Evolutionary conservation across 768 basidiomycete species (phyloP), one percentile per base, ranked within the genome.

Genomic region (Clitopilus passeckerianus): DNA sequence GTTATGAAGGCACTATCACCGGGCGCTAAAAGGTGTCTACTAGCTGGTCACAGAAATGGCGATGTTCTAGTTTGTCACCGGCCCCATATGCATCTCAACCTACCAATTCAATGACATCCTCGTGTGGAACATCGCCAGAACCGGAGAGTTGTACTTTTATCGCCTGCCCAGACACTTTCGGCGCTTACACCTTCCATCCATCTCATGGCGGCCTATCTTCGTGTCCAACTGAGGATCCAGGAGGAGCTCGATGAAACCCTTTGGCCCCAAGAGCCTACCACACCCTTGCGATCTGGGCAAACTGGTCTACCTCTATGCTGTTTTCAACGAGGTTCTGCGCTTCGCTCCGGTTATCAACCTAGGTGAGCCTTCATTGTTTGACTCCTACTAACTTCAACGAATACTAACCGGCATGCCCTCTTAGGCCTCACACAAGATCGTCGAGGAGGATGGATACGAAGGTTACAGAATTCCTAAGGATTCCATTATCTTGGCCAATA

Each of bases 101-200:
- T 5, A 50, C 18, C 12, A 59, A 30, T 44, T 41, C 71, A n/a
- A 59, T 69, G 7, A 63, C 69, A 33, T 61, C 69, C 33, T 54
- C 69, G 10, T 57, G 70, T 6, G 57, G 56, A 20, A 82, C 87
- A 72, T 80, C 89, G 12, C 85, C 90, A n/a, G 92, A 93, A 66
- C 84, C 94, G 54, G 93, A 94, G 70, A 83, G 87, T 95, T 12
- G 71, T 86, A 0, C 73, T 88, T 61, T 79, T 96, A 56, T 87
- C 91, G 12, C 15, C 44, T 20, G 12, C 9, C 14, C 34, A 84
- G 83, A 83, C 78, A 5, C 75, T 81, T 0, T 81, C 82, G 4
- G 74, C 77, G 8, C 64, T 80, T 0, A 69, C 75, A 1, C 76
- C 78, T 0, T 83, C 83, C 62, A 54, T 83, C 20, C 75, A 79